Percentiles rank a stretch among this genome's conserved stretches.
Conservation (phyloP, 1,284 basidiomycete genomes). For the Pseudozyma sp. region DNA sequence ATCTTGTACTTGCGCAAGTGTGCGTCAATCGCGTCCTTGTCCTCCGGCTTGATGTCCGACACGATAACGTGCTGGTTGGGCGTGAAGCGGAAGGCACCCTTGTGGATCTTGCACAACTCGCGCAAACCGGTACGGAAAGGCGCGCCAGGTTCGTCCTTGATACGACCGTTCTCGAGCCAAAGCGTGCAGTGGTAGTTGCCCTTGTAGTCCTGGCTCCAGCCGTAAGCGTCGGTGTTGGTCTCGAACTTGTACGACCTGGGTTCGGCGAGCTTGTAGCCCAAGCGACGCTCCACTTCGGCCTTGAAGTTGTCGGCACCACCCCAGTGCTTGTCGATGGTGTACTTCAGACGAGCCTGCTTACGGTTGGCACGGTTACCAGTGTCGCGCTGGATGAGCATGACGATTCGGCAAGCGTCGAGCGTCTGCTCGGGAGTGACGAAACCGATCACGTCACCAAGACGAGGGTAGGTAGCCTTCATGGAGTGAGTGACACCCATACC, state of each 20-base stretch:
- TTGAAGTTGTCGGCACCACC: slow-evolving; percentile 76
- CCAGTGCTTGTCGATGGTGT: slow-evolving; percentile 92
- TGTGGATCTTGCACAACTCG: slow-evolving; percentile 93
- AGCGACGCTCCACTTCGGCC: slow-evolving; percentile 86
- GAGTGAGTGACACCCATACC: slow-evolving; percentile 99
- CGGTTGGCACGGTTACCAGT: slow-evolving; percentile 87
- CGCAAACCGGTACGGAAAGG: slow-evolving; percentile 93
- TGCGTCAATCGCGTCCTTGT: slow-evolving; percentile 80
- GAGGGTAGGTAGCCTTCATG: slow-evolving; percentile 98
- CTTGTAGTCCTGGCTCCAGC: slow-evolving; percentile 88
- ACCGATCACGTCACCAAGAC: slow-evolving; percentile 86
- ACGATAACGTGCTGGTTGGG: slow-evolving; percentile 94
- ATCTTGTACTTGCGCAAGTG: slow-evolving; percentile 88
- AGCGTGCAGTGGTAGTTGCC: slow-evolving; percentile 91
- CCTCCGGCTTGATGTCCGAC: slow-evolving; percentile 77
- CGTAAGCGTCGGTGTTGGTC: slow-evolving; percentile 91
- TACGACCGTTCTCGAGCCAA: slow-evolving; percentile 97
- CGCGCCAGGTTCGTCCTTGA: slow-evolving; percentile 88
- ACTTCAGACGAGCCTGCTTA: slow-evolving; percentile 77
- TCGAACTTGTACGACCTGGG: slow-evolving; percentile 85
- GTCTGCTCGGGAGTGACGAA: slow-evolving; percentile 93
- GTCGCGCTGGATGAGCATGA: slow-evolving; percentile 94
- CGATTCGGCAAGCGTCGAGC: slow-evolving; percentile 85
- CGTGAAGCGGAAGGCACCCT: slow-evolving; percentile 85
- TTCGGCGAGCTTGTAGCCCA: slow-evolving; percentile 80